Base-by-base conservation (phyloP, 257 asterid genomes). In the Verbena officinalis region DNA sequence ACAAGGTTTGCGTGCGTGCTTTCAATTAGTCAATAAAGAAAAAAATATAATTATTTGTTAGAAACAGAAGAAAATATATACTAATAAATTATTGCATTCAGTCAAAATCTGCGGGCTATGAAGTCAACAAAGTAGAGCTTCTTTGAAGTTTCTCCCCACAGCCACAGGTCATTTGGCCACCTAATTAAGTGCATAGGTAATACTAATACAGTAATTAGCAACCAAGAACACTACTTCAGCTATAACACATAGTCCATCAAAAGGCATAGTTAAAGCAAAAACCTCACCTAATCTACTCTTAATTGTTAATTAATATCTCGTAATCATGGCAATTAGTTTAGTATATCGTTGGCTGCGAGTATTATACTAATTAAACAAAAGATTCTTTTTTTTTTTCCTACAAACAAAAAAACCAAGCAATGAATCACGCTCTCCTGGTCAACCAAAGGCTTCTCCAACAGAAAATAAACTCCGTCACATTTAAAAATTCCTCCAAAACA, bases 401-500 rank as follows among this genome's bases (percentile, higher is more conserved):
- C 44, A 27, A 55, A 27, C 16, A 30, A 19, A 23, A 44, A 14
- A 7, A 42, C 4, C 5, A 12, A n/a, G n/a, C n/a, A 42, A 42
- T 42, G 2, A 27, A 27, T 2, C 33, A 27, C 42, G 11, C 6
- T 20, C 6, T 52, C 69, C 64, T 20, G 12, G 80, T 73, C 76
- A 82, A 67, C 21, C 59, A 65, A 73, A 69, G 65, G 3, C 77
- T 42, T 61, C 78, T 50, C 54, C 24, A 42, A 19, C n/a, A 23
- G 31, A 49, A 45, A 24, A 50, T 8, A 42, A 72, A 52, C 19
- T 10, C 1, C 67, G 60, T 82, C 61, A 62, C 61, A 38, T 36
- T 67, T 46, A 5, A 64, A 30, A 24, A 40, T 63, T 63, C 34
- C 27, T 46, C 73, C 13, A n/a, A 5, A 38, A 38, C 10, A 38